Evolutionary conservation across 257 asterid species (phyloP).

Genomic region (Parsonsia alboflavescens): DNA sequence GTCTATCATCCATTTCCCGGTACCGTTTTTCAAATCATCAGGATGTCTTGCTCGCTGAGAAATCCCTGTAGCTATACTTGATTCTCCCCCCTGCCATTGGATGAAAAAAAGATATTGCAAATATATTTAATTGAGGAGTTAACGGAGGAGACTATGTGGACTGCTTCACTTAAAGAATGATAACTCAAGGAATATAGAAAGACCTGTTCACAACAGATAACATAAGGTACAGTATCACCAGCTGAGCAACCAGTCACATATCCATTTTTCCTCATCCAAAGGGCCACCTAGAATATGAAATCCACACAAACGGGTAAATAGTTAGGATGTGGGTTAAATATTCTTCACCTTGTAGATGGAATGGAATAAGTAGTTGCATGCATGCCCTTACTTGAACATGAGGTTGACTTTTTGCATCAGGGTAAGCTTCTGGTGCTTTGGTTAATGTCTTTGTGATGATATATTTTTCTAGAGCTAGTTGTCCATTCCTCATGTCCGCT

Average conservation of each 20-base stretch:
- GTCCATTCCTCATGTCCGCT: conserved; percentile 89
- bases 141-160: background rate
- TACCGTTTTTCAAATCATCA: conserved; percentile 79
- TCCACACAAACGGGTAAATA: conserved; percentile 18
- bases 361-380: conserved; percentile 14
- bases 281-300: conserved; percentile 67
- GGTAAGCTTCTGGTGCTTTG: conserved; percentile 93
- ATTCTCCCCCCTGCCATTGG: conserved; percentile 57
- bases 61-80: conserved; percentile 66
- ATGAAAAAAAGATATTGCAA: conserved; percentile 12
- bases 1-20: conserved; percentile 79
- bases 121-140: background rate
- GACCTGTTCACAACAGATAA: conserved; percentile 94
- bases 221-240: conserved; percentile 93
- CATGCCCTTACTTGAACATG: conserved; percentile 77
- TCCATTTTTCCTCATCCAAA: conserved; percentile 81
- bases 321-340: background rate
- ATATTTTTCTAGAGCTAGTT: conserved; percentile 77
- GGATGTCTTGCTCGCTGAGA: conserved; percentile 99
- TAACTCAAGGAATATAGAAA: conserved; percentile 3
- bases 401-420: conserved; percentile 93
- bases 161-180: conserved; percentile 12
- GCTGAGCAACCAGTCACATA: conserved; percentile 86
- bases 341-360: conserved; percentile 3
- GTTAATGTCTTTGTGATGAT: conserved; percentile 86